Conservation (phyloP, 495 filamentous ascomycete species). For the Podospora conica region DNA sequence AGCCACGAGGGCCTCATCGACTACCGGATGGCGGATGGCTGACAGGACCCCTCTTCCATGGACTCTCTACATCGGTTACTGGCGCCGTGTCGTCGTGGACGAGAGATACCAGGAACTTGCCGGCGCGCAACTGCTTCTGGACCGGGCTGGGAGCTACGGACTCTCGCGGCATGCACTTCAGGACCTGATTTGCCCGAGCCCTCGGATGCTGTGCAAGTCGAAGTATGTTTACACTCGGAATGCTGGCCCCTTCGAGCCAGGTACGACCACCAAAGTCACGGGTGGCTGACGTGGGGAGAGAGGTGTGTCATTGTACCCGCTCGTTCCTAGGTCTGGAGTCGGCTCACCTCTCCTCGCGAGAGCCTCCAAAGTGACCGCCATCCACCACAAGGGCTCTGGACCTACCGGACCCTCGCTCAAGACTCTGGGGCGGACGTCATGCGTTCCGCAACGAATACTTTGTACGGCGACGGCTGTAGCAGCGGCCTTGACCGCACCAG, state of each 20-base stretch:
- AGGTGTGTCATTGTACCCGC: not conserved
- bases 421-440: conserved; percentile 13
- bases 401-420: not conserved
- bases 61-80: not conserved
- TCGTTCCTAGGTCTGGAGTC: not conserved
- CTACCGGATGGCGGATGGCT: not conserved
- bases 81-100: not conserved
- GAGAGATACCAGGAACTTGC: not conserved
- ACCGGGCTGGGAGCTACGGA: not conserved
- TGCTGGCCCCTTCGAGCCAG: not conserved
- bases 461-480: not conserved
- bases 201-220: not conserved
- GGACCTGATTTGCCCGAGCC: not conserved
- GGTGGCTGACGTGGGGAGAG: not conserved
- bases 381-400: not conserved
- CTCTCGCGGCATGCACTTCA: not conserved
- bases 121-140: not conserved
- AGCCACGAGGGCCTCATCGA: not conserved
- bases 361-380: not conserved
- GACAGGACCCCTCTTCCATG: not conserved
- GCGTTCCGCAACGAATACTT: not conserved
- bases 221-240: not conserved
- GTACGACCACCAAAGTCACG: not conserved
- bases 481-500: conserved; percentile 2
- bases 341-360: not conserved